Base-by-base conservation (phyloP, 2,329 filamentous ascomycete genomes). In the Apiospora aurea region DNA sequence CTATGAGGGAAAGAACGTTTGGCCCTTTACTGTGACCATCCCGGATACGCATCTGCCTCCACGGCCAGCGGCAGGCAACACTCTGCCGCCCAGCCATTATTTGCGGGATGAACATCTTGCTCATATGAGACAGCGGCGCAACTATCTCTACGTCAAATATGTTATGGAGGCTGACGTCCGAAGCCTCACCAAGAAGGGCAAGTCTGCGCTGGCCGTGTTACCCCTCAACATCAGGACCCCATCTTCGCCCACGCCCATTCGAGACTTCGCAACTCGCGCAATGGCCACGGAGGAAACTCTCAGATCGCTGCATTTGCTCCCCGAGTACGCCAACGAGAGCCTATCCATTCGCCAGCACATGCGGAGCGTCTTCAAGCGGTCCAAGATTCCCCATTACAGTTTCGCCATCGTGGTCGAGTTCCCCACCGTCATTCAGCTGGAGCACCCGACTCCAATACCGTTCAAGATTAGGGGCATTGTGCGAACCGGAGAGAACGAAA, bases 111-210 rank as follows among this genome's bases (percentile, higher is more conserved):
- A 68, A n/a, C 14, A 21, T 47, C n/a, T 67, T 26, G 10, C 34
- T 13, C 18, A 14, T 41, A 2, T 18, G 68, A 0, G 57, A 21
- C 16, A 70, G 53, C 26, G 69, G 77, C 10, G 69, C 72, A 0
- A 74, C n/a, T 75, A 80, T 26, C 72, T 73, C 4, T 80, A 76
- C 13, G 80, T 82, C n/a, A 81, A 85, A 64, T 84, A 84, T 57
- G 78, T 75, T 14, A 72, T 85, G 1, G 71, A 80, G 44, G 81
- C 81, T 0, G 72, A 74, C 1, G 47, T 83, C 2, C 69, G n/a
- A 5, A 74, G 73, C 51, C 73, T 70, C 0, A 66, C 43, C 0
- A 38, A 69, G 2, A 69, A 44, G 1, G 34, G 49, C 11, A 53
- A 24, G n/a, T 43, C 14, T 1, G 61, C 11, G 4, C 67, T 75